These are phyloP conservation scores for Zygotorulaspora sp. DNA, from an alignment of 805 yeast species.

Conservation along the genomic window DNA sequence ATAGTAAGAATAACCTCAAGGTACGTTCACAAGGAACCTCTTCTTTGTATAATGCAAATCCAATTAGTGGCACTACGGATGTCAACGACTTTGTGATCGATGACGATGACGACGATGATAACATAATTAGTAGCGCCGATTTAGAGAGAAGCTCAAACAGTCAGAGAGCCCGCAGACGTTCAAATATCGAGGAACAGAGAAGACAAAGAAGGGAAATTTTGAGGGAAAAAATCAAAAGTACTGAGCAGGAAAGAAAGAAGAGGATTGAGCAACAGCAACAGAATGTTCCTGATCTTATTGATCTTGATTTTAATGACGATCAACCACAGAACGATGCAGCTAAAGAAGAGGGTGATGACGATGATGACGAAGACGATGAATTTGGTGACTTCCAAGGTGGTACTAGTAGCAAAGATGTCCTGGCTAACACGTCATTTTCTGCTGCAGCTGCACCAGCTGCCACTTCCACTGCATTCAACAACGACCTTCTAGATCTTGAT, in stretches of 20 bases:
- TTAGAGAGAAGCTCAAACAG: constrained; percentile 10
- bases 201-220: constrained; percentile 37
- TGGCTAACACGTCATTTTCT: no score
- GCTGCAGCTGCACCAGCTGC: constrained; percentile 3
- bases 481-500: constrained; percentile 19
- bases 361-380: constrained; percentile 38
- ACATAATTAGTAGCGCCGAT: constrained; percentile 18
- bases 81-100: constrained; percentile 25
- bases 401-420: constrained; percentile 5
- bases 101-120: constrained; percentile 21
- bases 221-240: constrained; percentile 33
- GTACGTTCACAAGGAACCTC: constrained; percentile 27
- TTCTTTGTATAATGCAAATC: constrained; percentile 18
- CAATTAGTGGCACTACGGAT: constrained; percentile 20
- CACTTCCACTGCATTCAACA: constrained; percentile 5
- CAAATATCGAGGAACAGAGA: constrained; percentile 34
- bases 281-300: constrained; percentile 31
- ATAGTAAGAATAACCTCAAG: constrained; percentile 30
- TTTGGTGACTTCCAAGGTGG: constrained; percentile 38
- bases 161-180: constrained; percentile 22
- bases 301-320: constrained; percentile 20
- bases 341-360: constrained; percentile 25
- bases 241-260: constrained; percentile 33
- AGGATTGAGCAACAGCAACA: constrained; percentile 19
- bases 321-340: constrained; percentile 5